phyloP scores from a whole-genome alignment of 345 rosid species.

The Populus pruinosa region DNA sequence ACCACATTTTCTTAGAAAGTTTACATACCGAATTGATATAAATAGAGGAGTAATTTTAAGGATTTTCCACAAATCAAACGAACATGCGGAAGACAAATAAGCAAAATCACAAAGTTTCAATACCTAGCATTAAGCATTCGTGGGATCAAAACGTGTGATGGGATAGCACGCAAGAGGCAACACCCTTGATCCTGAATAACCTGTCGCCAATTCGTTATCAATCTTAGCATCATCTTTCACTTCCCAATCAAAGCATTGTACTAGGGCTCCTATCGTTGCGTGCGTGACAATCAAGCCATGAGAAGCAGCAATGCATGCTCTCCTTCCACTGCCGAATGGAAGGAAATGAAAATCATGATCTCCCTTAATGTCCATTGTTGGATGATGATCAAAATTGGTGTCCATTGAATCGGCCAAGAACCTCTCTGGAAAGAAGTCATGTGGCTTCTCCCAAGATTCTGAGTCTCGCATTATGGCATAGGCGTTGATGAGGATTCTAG shows the following conservation, averaged over 20 bases:
- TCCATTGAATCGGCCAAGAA: slow-evolving; percentile 22
- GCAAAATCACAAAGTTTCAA: no score
- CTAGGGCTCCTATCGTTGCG: slow-evolving; percentile 30
- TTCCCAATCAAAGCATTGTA: slow-evolving; percentile 47
- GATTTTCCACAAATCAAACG: no score
- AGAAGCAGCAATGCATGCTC: slow-evolving; percentile 36
- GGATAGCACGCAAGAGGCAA: slow-evolving; percentile 31
- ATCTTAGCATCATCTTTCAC: slow-evolving; percentile 25
- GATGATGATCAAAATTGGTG: slow-evolving; percentile 14
- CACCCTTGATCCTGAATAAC: slow-evolving; percentile 40
- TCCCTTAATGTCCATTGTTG: slow-evolving; percentile 25
- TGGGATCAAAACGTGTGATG: slow-evolving; percentile 27
- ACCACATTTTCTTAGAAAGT: no score
- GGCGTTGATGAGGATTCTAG: slow-evolving; percentile 31
- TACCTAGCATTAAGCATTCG: no score
- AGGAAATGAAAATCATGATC: slow-evolving; percentile 27
- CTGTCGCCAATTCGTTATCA: slow-evolving; percentile 24
- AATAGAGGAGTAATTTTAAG: no score
- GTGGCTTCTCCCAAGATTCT: slow-evolving; percentile 21
- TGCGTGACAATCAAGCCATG: slow-evolving; percentile 37
- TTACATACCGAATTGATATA: no score
- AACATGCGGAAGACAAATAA: no score
- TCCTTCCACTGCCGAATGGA: slow-evolving; percentile 48
- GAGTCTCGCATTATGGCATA: slow-evolving; percentile 45
- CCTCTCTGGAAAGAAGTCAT: slow-evolving; percentile 39